A percentile compares a stretch with the other conserved stretches of the same genome.
These are phyloP conservation scores for Stagonosporopsis cucurbitacearum DNA, from an alignment of 2,329 filamentous ascomycete species.

Conservation along the genomic window DNA sequence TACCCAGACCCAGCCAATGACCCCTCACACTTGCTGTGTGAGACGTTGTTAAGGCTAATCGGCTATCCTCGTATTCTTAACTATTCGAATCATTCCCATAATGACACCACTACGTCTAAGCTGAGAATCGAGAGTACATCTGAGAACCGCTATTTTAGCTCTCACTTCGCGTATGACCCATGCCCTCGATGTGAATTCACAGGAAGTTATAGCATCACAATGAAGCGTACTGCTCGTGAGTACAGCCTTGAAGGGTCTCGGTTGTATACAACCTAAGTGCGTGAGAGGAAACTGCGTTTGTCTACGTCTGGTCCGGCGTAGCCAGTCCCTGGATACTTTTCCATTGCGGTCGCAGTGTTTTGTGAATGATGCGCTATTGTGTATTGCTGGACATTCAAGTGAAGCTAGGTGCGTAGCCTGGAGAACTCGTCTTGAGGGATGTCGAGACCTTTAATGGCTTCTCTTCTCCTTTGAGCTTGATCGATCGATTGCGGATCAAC, in stretches of 20 bases:
- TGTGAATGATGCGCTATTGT: background rate
- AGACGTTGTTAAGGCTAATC: too few relatives aligned
- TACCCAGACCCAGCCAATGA: too few relatives aligned
- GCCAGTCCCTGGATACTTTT: background rate
- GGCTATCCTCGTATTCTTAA: too few relatives aligned
- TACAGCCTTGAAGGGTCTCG: background rate
- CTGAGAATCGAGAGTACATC: too few relatives aligned
- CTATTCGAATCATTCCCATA: too few relatives aligned
- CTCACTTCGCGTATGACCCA: background rate
- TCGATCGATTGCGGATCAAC: slow-evolving; percentile 12
- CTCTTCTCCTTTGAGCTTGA: slow-evolving; percentile 34
- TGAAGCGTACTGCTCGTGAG: background rate
- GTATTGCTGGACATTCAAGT: background rate
- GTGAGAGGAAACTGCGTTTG: background rate
- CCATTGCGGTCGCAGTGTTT: background rate
- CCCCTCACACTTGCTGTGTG: too few relatives aligned
- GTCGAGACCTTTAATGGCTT: slow-evolving; percentile 22
- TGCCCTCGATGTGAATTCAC: background rate
- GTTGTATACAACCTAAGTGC: background rate
- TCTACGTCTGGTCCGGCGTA: background rate
- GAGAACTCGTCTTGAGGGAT: background rate
- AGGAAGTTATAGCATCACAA: background rate
- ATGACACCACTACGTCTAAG: too few relatives aligned
- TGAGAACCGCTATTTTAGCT: too few relatives aligned
- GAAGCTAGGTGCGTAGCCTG: background rate